A percentile compares a stretch with the other conserved stretches of the same genome.
These are phyloP conservation scores for Dentipellis fragilis DNA, from an alignment of 768 basidiomycete genomes.

Conservation along the genomic window DNA sequence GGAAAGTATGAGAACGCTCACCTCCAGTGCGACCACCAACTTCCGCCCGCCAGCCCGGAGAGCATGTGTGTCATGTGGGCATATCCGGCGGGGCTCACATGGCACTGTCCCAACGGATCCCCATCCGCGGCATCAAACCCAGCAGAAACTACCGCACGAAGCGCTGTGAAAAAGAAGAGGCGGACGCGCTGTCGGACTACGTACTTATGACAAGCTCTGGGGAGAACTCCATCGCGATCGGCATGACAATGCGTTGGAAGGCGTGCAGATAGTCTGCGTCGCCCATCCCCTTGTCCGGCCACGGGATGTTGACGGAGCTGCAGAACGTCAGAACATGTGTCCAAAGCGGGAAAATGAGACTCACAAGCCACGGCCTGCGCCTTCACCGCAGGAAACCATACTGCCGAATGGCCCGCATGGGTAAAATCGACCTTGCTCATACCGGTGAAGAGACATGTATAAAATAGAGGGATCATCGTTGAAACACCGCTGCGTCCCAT, in stretches of 20 bases:
- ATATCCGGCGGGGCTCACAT: slow-evolving; percentile 86
- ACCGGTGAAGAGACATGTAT: slow-evolving; percentile 92
- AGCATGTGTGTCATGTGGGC: slow-evolving; percentile 99
- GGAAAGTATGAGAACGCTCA: slow-evolving; percentile 22
- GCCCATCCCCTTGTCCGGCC: slow-evolving; percentile 80
- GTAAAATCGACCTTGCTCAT: slow-evolving; percentile 87
- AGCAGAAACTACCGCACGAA: slow-evolving; percentile 64
- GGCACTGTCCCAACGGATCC: slow-evolving; percentile 85
- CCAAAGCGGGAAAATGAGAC: slow-evolving; percentile 20
- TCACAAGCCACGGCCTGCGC: slow-evolving; percentile 77
- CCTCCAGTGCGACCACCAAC: slow-evolving; percentile 90
- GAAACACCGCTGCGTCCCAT: slow-evolving; percentile 95
- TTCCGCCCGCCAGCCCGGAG: slow-evolving; percentile 75
- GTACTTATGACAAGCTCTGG: slow-evolving; percentile 93
- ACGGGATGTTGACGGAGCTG: slow-evolving; percentile 94
- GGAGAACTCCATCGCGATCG: slow-evolving; percentile 92
- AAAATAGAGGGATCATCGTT: slow-evolving; percentile 86
- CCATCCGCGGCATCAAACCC: slow-evolving; percentile 96
- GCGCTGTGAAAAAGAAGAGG: too few species aligned
- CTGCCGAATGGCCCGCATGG: slow-evolving; percentile 88
- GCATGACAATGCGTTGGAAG: slow-evolving; percentile 93
- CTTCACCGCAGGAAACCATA: slow-evolving; percentile 79
- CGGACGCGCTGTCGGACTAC: slow-evolving; percentile 19
- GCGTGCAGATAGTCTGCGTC: slow-evolving; percentile 97
- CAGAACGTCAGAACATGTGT: slow-evolving; percentile 4